These are phyloP conservation scores for sweet orange (Citrus sinensis) DNA, from an alignment of 345 rosid species.

Conservation along the genomic window DNA sequence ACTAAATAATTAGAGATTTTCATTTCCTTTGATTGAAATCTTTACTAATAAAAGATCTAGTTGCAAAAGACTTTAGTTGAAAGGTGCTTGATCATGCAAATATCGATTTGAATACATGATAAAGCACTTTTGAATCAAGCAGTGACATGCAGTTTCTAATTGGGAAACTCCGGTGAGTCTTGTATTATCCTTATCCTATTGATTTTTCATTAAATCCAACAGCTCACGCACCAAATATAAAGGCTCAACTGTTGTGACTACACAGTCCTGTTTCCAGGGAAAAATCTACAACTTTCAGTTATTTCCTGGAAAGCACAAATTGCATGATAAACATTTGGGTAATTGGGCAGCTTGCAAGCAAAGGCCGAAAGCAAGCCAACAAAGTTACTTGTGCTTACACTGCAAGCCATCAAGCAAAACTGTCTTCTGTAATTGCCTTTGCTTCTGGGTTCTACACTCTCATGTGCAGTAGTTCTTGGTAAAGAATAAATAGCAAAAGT, in stretches of 20 bases:
- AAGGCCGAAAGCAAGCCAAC: background rate
- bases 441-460: background rate
- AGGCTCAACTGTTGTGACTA: background rate
- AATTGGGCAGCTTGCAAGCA: background rate
- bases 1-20: no score
- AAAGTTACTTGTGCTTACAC: background rate
- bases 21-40: no score
- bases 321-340: background rate
- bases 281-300: background rate
- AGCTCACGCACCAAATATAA: background rate
- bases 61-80: no score
- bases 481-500: no score
- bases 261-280: slow-evolving; percentile 3
- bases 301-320: background rate
- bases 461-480: no score
- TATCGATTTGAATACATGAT: background rate
- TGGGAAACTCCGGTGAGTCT: background rate
- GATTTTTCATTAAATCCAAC: background rate
- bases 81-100: background rate
- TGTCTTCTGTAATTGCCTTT: background rate
- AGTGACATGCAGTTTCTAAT: background rate
- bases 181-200: background rate
- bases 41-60: no score
- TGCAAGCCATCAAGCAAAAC: background rate
- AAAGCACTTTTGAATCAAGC: background rate